These are phyloP conservation scores for Eucalyptus erythrocorys DNA, from an alignment of 345 rosid species.

Conservation along the genomic window DNA sequence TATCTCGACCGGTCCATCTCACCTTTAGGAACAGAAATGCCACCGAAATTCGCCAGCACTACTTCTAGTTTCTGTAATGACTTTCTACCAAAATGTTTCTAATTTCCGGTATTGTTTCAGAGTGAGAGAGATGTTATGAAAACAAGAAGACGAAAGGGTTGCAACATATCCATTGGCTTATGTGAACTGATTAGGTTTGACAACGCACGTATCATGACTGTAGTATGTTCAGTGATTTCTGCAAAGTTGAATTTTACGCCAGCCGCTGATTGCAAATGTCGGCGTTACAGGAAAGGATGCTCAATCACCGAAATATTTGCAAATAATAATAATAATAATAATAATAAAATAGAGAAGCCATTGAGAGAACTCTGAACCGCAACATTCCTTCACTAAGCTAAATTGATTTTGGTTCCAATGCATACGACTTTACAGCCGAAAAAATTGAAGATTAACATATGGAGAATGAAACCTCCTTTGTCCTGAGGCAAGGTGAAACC, in stretches of 20 bases:
- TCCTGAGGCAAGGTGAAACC: neutral
- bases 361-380: no score
- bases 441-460: no score
- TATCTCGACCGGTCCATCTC: neutral
- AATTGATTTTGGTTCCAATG: no score
- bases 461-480: neutral
- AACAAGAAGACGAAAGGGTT: neutral
- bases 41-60: neutral
- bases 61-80: neutral
- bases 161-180: neutral
- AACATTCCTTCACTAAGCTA: no score
- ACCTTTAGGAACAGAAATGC: neutral
- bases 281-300: neutral
- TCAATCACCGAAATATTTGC: neutral
- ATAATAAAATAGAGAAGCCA: no score
- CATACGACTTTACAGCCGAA: no score
- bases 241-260: neutral
- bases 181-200: neutral
- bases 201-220: neutral
- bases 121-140: neutral
- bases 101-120: neutral
- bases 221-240: neutral
- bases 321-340: neutral
- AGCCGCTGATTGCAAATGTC: neutral
- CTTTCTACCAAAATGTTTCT: neutral